Evolutionary conservation across 495 filamentous ascomycete species (phyloP), one percentile per base, ranked within the genome.

Genomic region (Staphylotrichum longicolle): DNA sequence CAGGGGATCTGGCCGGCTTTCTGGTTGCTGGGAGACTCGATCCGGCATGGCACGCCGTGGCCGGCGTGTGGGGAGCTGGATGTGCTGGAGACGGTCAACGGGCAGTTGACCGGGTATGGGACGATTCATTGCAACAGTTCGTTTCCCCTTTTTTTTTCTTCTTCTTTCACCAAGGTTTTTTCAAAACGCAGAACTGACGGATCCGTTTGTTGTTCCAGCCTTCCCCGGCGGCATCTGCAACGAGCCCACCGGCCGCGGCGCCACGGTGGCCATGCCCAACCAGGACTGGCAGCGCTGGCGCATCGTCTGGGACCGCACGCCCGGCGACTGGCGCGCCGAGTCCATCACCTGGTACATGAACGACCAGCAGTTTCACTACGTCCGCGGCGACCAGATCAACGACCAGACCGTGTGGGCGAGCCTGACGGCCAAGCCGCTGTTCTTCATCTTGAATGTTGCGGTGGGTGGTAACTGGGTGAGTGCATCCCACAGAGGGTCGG

Each of bases 1-100:
- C 71, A 77, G 63, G 80, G 80, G 7, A 75, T 82, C 65, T 83
- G 80, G 80, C 80, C 80, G 0, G 80, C 80, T 0, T 83, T 81
- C 68, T 83, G 80, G 80, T 57, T 80, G 37, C 71, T 83, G n/a
- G 80, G 80, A 2, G 56, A 77, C 54, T 64, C 68, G 11, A 65
- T 81, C 40, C 72, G 77, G 5, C 54, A 70, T 33, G 75, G 77
- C 1, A 74, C 67, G 0, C 37, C 41, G 3, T 83, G 80, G 80
- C 80, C 80, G 1, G 68, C 54, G 27, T 79, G 77, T 65, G 80
- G 79, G 52, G 80, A 83, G 74, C 68, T 82, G 62, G 80, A 83
- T 60, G 72, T 79, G 51, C 66, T 83, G 47, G 80, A 83, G 71
- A 76, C 71, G 30, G 70, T 83, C 42, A 75, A 80, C 66, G 80